phyloP scores from a whole-genome alignment of 106 monocot species.

The Agapanthus africanus region DNA sequence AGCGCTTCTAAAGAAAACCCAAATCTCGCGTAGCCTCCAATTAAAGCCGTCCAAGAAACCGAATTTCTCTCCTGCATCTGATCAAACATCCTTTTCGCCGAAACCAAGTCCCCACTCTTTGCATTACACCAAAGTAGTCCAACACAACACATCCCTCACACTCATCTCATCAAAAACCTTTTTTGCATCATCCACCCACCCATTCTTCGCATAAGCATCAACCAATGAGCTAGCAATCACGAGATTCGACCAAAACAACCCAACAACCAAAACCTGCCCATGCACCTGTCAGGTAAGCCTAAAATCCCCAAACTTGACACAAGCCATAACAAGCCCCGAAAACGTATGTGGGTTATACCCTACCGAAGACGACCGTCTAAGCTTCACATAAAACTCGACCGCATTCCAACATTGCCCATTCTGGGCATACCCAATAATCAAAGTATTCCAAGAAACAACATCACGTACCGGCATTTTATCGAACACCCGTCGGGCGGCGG shows the following conservation, averaged over 20 bases:
- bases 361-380: not conserved
- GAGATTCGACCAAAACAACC: conserved; percentile 31
- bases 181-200: conserved; percentile 28
- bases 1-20: conserved; percentile 46
- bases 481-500: conserved; percentile 38
- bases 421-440: conserved; percentile 49
- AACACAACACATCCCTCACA: conserved; percentile 38
- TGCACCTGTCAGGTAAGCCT: conserved; percentile 41
- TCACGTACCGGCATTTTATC: conserved; percentile 44
- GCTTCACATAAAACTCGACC: not conserved
- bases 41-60: conserved; percentile 64
- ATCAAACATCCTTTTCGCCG: conserved; percentile 50
- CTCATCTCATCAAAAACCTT: conserved; percentile 59
- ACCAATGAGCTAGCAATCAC: conserved; percentile 47
- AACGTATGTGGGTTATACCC: conserved; percentile 31
- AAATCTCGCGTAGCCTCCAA: conserved; percentile 42
- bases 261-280: conserved; percentile 43
- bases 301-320: conserved; percentile 28
- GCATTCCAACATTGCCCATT: conserved; percentile 14
- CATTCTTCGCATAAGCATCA: conserved; percentile 56
- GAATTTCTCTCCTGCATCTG: conserved; percentile 61
- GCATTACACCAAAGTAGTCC: conserved; percentile 59
- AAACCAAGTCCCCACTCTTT: conserved; percentile 34
- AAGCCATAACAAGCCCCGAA: conserved; percentile 35
- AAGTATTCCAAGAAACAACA: conserved; percentile 68